Conservation (phyloP, 2,329 filamentous ascomycete species). For the Mariannaea sp. region DNA sequence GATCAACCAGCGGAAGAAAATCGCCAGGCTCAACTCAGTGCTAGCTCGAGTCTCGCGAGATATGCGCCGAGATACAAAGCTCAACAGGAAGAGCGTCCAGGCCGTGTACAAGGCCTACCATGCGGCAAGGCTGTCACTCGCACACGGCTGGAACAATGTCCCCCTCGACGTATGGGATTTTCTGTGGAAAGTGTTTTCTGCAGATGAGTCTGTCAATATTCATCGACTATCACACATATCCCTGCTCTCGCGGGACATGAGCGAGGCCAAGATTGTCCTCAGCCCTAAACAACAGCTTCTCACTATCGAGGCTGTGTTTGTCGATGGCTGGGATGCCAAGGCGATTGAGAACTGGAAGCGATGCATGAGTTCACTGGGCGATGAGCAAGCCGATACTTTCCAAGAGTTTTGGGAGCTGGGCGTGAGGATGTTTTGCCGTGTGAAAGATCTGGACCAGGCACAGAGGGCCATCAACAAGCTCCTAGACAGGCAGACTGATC, state of each 20-base stretch:
- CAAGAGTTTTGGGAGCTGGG: slow-evolving; percentile 67
- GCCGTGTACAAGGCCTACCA: slow-evolving; percentile 57
- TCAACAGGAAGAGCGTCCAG: slow-evolving; percentile 45
- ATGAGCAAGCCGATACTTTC: slow-evolving; percentile 50
- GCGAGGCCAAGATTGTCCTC: slow-evolving; percentile 59
- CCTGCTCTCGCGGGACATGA: slow-evolving; percentile 68
- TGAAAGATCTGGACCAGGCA: slow-evolving; percentile 63
- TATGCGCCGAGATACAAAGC: slow-evolving; percentile 33
- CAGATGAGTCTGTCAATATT: slow-evolving; percentile 54
- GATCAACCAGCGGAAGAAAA: slow-evolving; percentile 45
- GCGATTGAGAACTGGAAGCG: slow-evolving; percentile 69
- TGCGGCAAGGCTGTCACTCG: slow-evolving; percentile 50
- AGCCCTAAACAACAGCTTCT: slow-evolving; percentile 64
- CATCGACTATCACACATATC: slow-evolving; percentile 66
- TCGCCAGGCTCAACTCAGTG: slow-evolving; percentile 44
- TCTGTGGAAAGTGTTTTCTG: slow-evolving; percentile 67
- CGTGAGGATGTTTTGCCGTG: slow-evolving; percentile 64
- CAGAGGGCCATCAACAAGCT: slow-evolving; percentile 60
- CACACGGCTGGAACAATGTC: slow-evolving; percentile 57
- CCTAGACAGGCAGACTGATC: slow-evolving; percentile 53
- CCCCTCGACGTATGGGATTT: slow-evolving; percentile 65
- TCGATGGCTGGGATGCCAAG: slow-evolving; percentile 62
- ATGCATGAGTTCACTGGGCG: slow-evolving; percentile 57
- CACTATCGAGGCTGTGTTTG: slow-evolving; percentile 70
- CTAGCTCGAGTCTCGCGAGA: slow-evolving; percentile 39